Base-by-base conservation (phyloP, 1,284 basidiomycete species). In the Pseudomicrostroma phylloplanum region DNA sequence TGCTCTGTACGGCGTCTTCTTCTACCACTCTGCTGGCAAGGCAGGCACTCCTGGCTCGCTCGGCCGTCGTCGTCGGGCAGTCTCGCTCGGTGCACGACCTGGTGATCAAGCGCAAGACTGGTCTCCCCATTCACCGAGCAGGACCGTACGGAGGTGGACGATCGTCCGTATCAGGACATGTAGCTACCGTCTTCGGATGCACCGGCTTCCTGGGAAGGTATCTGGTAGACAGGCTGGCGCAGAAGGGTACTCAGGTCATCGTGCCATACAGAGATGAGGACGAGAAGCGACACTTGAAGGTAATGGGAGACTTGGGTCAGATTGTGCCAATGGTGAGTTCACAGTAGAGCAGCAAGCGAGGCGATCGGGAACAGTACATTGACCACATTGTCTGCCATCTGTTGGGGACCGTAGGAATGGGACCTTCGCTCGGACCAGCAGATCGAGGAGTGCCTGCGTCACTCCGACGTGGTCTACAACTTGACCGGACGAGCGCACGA, bases 391-490 rank as follows among this genome's bases (percentile, higher is more conserved):
- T 36, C 30, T 36, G 30, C 30, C 30, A n/a, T 36, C 30, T 36
- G 30, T 9, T 9, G 9, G 4, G 30, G 9, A 3, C 30, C 30
- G 12, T 69, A 93, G 91, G 96, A 97, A 85, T 97, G 92, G 90
- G 91, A 96, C 78, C 83, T 93, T 36, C 85, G 90, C 62, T 87
- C 89, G 75, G 88, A 91, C 67, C 84, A 87, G 61, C 92, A 94
- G 79, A 96, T 94, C 73, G 89, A 87, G 62, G 93, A 97, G 80
- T 96, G 92, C 80, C 80, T 98, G 71, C 86, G 91, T 71, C 92
- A 97, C 82, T 98, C 96, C 39, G 91, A 99, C 80, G 90, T 89
- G 6, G 96, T 96, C n/a, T 93, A 91, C 84, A 96, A 94, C 82
- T 85, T 94, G 61, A 86, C 88, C 58, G 91, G 91, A 30, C 83